phyloP scores from a whole-genome alignment of 768 basidiomycete genomes.

The Infundibulicybe gibba region DNA sequence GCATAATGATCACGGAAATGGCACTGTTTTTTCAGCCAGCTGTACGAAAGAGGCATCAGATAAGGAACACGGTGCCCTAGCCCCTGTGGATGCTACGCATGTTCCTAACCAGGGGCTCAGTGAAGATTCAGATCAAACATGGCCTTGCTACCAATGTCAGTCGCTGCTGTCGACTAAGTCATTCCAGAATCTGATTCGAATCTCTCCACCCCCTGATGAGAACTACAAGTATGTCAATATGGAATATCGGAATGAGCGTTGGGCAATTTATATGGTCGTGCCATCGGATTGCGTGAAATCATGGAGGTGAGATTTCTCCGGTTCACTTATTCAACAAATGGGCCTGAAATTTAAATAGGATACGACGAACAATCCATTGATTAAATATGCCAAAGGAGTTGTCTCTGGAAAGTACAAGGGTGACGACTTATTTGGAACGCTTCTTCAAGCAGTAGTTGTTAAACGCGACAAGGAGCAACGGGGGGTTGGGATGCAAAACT shows the following conservation, averaged over 20 bases:
- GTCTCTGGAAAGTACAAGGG: conserved; percentile 19
- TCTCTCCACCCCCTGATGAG: neutral
- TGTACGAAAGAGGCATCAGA: conserved; percentile 12
- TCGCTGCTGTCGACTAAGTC: neutral
- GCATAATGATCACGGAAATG: conserved; percentile 18
- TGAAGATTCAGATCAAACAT: neutral
- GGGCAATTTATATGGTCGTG: neutral
- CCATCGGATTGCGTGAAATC: neutral
- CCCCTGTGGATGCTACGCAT: too few relatives aligned
- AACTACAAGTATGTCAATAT: conserved; percentile 3
- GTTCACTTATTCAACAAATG: neutral
- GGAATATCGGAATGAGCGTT: conserved; percentile 1
- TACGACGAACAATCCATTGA: neutral
- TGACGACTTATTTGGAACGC: conserved; percentile 17
- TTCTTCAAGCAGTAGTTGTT: conserved; percentile 24
- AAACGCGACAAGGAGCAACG: conserved; percentile 18
- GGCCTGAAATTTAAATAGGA: neutral
- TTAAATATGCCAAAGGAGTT: conserved; percentile 13
- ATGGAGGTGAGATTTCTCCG: conserved; percentile 2
- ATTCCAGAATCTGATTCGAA: neutral
- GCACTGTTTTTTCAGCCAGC: conserved; percentile 9
- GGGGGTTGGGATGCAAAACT: conserved; percentile 29
- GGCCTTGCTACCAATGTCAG: neutral
- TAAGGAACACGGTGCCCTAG: too few relatives aligned
- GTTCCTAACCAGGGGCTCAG: too few relatives aligned